Conservation (phyloP, 306 rosid species). For the Oemleria cerasiformis region DNA sequence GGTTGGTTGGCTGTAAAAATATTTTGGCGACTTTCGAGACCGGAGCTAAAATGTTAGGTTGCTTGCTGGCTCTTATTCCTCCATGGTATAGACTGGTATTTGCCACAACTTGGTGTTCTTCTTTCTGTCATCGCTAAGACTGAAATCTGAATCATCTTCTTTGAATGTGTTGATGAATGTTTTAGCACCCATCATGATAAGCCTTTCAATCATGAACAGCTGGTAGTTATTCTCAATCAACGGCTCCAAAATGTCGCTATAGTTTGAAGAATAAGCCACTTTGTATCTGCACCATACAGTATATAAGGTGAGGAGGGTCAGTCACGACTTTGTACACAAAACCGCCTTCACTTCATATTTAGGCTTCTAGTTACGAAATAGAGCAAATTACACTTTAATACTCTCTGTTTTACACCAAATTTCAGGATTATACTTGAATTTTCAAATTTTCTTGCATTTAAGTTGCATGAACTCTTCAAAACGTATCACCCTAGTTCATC, state of each 20-base stretch:
- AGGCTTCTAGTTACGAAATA: too few species aligned
- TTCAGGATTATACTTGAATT: too few species aligned
- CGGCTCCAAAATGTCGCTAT: constrained; percentile 64
- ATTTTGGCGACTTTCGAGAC: neutral
- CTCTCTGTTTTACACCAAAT: too few species aligned
- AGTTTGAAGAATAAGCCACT: constrained; percentile 75
- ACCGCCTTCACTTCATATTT: too few species aligned
- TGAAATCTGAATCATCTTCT: constrained; percentile 63
- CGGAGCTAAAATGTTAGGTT: constrained; percentile 32
- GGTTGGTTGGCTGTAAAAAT: neutral
- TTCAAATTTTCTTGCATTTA: too few species aligned
- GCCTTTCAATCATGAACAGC: constrained; percentile 89
- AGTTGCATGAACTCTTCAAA: too few species aligned
- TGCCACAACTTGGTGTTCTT: constrained; percentile 91
- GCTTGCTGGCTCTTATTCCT: constrained; percentile 32
- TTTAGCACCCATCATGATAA: constrained; percentile 73
- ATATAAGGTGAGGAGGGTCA: constrained; percentile 17
- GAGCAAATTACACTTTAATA: too few species aligned
- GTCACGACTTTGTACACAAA: neutral
- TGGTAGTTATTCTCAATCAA: constrained; percentile 74
- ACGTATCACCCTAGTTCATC: too few species aligned
- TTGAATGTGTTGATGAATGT: constrained; percentile 77
- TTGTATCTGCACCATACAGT: constrained; percentile 57
- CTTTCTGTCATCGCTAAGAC: constrained; percentile 89
- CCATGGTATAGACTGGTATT: constrained; percentile 66